Conservation (phyloP, 1,139 yeast genomes). For the Hemisphaericaspora xylofermentans region DNA sequence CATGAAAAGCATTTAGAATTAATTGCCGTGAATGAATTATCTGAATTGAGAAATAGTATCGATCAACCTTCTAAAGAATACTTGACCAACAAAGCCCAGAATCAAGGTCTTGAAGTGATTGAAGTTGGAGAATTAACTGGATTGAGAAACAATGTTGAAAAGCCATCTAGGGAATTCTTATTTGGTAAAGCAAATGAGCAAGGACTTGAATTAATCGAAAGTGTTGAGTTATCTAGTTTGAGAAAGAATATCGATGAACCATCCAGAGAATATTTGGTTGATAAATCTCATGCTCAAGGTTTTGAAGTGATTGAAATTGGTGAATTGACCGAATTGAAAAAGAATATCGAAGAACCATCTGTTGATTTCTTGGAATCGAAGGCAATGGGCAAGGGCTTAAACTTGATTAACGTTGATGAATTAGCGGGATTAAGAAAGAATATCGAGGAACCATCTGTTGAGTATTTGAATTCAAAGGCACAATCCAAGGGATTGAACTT, state of each 20-base stretch:
- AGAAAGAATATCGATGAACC: constrained; percentile 17
- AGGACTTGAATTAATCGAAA: constrained; percentile 17
- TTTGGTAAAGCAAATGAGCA: constrained; percentile 16
- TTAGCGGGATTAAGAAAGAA: constrained; percentile 15
- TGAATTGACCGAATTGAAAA: constrained; percentile 12
- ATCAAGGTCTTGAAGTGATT: constrained; percentile 13
- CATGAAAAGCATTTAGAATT: constrained; percentile 18
- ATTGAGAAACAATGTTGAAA: constrained; percentile 8
- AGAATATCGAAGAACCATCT: constrained; percentile 15
- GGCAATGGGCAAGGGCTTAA: constrained; percentile 19
- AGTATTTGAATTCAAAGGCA: constrained; percentile 23
- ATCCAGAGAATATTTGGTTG: constrained; percentile 20
- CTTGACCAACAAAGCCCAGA: constrained; percentile 20
- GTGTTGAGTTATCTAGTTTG: constrained; percentile 12
- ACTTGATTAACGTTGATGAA: constrained; percentile 19
- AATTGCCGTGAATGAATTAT: constrained; percentile 17
- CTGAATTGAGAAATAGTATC: constrained; percentile 15
- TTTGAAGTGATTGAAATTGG: constrained; percentile 15
- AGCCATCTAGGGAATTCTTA: constrained; percentile 25
- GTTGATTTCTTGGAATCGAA: constrained; percentile 19
- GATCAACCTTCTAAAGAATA: constrained; percentile 27
- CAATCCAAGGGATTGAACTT: constrained; percentile 12
- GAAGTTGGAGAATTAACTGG: constrained; percentile 4
- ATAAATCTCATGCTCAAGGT: constrained; percentile 19
- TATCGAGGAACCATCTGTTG: constrained; percentile 25